Evolutionary conservation across 257 asterid genomes (phyloP).

Genomic region (Cruciata laevipes): DNA sequence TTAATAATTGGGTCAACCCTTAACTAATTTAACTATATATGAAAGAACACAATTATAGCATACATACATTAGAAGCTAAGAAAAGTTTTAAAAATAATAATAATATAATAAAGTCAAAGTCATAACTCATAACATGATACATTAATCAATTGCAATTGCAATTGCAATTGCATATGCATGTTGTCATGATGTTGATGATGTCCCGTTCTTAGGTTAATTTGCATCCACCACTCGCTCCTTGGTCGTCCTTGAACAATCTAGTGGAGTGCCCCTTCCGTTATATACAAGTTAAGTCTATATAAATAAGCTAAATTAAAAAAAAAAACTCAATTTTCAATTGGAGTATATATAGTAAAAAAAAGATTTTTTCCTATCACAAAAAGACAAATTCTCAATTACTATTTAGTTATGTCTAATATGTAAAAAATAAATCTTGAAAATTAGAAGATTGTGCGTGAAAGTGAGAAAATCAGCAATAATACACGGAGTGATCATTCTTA

Average conservation of each 20-base stretch:
- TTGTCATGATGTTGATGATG: not conserved
- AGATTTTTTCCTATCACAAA: too few species aligned
- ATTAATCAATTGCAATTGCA: too few species aligned
- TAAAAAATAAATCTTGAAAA: too few species aligned
- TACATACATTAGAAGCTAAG: not conserved
- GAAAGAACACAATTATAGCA: not conserved
- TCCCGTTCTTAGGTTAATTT: not conserved
- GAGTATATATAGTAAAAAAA: not conserved
- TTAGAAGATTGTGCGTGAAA: too few species aligned
- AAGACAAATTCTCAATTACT: too few species aligned
- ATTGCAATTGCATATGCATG: too few species aligned
- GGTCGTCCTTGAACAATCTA: not conserved
- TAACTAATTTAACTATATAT: not conserved
- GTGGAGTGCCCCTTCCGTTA: not conserved
- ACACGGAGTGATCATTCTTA: too few species aligned
- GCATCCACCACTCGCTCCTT: not conserved
- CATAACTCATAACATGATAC: too few species aligned
- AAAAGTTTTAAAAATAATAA: not conserved
- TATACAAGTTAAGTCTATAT: not conserved
- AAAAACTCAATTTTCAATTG: not conserved
- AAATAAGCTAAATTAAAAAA: too few species aligned
- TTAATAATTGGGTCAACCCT: not conserved
- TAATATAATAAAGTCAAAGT: too few species aligned
- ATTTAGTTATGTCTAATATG: too few species aligned
- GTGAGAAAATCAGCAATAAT: too few species aligned